phyloP scores from a whole-genome alignment of 176 grass and related monocot genomes.

The Oryza longistaminata region DNA sequence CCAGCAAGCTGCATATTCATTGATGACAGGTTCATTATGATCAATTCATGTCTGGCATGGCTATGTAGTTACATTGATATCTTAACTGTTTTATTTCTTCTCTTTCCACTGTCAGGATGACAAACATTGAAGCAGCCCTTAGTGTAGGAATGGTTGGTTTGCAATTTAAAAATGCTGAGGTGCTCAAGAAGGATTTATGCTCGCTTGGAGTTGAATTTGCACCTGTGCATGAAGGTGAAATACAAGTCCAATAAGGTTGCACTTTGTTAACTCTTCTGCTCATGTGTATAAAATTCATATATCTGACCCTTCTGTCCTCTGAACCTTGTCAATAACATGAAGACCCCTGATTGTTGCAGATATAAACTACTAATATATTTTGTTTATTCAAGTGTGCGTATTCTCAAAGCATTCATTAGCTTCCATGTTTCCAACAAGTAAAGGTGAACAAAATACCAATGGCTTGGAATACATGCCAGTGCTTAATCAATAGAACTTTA shows the following conservation, averaged over 20 bases:
- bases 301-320: not conserved
- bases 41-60: not conserved
- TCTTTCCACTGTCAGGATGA: slow-evolving; percentile 44
- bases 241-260: slow-evolving; percentile 32
- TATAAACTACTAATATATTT: not conserved
- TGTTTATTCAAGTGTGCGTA: not conserved
- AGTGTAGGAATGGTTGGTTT: slow-evolving; percentile 77
- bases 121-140: slow-evolving; percentile 78
- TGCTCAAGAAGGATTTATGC: slow-evolving; percentile 64
- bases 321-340: slow-evolving; percentile 28
- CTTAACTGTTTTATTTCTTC: not conserved
- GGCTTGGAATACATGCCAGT: not conserved
- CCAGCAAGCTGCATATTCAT: slow-evolving; percentile 87
- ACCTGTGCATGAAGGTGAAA: slow-evolving; percentile 38
- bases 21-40: slow-evolving; percentile 80
- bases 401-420: not conserved
- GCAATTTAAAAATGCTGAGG: slow-evolving; percentile 72
- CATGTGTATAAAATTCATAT: not conserved
- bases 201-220: slow-evolving; percentile 71
- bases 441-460: not conserved
- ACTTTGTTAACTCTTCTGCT: not conserved
- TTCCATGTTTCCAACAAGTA: not conserved
- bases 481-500: not conserved
- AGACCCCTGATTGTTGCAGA: not conserved
- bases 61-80: not conserved